Conservation (phyloP, 2,329 filamentous ascomycete species). For the Penicillium sp. region DNA sequence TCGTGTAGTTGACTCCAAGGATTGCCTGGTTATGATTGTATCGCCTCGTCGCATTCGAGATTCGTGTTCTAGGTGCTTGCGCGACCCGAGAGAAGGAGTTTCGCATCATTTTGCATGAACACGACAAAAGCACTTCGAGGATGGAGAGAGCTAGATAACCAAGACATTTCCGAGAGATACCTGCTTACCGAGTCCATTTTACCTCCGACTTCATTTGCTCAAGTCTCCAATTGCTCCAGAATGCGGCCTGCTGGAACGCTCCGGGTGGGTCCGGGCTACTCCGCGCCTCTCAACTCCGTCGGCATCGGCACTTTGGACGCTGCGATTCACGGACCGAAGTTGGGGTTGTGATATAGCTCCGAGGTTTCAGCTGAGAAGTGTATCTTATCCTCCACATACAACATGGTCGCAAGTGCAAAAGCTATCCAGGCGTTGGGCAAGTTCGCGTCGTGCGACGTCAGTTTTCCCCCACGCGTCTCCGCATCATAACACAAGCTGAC, state of each 20-base stretch:
- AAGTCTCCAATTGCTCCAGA: background rate
- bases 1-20: conserved; percentile 9
- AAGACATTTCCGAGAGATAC: background rate
- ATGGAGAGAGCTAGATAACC: background rate
- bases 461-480: background rate
- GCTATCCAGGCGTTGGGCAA: conserved; percentile 16
- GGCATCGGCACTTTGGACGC: background rate
- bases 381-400: background rate
- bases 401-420: conserved; percentile 16
- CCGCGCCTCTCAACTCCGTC: background rate
- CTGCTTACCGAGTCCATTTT: background rate
- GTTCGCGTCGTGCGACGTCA: conserved; percentile 24
- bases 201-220: background rate
- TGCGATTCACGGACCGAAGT: background rate
- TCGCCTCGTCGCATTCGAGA: background rate
- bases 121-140: background rate
- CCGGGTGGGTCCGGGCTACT: conserved; percentile 16
- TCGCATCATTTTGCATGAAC: background rate
- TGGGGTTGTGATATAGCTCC: background rate
- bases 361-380: background rate
- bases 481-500: background rate
- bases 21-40: background rate
- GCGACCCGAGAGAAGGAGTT: background rate
- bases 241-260: conserved; percentile 4
- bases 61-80: background rate